Evolutionary conservation across 345 rosid genomes (phyloP).

Genomic region (Cardamine occulta): DNA sequence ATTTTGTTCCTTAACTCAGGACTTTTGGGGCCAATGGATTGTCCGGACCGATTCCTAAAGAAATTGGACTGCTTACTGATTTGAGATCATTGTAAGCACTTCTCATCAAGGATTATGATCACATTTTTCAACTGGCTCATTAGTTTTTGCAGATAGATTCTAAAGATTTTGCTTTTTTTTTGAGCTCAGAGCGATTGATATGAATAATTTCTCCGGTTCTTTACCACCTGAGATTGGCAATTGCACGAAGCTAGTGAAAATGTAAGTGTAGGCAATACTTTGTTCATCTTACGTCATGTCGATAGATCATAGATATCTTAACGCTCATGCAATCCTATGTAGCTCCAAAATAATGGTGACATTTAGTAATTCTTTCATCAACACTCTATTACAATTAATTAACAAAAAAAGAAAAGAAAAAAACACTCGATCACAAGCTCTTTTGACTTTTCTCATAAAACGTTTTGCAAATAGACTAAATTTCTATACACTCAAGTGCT

Average conservation of each 20-base stretch:
- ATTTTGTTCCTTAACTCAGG: slow-evolving; percentile 43
- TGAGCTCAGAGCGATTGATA: slow-evolving; percentile 36
- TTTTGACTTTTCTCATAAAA: not conserved
- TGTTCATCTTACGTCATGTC: not conserved
- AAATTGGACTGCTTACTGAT: slow-evolving; percentile 69
- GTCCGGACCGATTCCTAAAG: slow-evolving; percentile 56
- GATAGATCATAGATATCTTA: not conserved
- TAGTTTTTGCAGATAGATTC: not conserved
- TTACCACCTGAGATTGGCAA: slow-evolving; percentile 42
- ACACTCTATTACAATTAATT: not conserved
- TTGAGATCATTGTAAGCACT: slow-evolving; percentile 54
- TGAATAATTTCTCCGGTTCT: slow-evolving; percentile 47
- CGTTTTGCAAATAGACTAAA: not conserved
- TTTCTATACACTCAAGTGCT: not conserved
- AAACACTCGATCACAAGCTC: too few species aligned
- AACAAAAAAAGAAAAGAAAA: too few species aligned
- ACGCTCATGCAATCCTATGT: not conserved
- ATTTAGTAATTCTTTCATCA: slow-evolving; percentile 14
- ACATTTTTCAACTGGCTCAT: not conserved
- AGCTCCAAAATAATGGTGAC: not conserved
- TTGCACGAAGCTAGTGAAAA: slow-evolving; percentile 37
- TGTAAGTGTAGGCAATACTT: slow-evolving; percentile 32
- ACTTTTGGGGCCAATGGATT: slow-evolving; percentile 56
- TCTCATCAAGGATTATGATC: too few species aligned
- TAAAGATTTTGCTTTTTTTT: not conserved